These are phyloP conservation scores for Chaetomiaceae sp. DNA, from an alignment of 2,329 filamentous ascomycete genomes.

Conservation along the genomic window DNA sequence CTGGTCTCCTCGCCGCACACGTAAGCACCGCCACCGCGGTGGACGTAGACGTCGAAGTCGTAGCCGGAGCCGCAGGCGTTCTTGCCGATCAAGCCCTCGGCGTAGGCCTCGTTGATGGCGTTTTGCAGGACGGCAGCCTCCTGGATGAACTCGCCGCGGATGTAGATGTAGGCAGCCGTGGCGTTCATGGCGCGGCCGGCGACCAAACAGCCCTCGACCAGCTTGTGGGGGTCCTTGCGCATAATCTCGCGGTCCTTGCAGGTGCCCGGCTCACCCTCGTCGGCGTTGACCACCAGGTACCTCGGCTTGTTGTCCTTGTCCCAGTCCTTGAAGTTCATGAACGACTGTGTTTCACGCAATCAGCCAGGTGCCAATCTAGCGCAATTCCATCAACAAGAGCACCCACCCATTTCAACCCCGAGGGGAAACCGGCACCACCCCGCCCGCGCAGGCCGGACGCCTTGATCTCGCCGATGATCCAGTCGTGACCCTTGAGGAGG, in stretches of 20 bases:
- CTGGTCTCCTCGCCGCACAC: constrained; percentile 98
- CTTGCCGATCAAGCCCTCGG: constrained; percentile 91
- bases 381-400: background rate
- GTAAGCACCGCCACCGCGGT: constrained; percentile 96
- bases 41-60: constrained; percentile 95
- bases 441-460: constrained; percentile 90
- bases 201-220: constrained; percentile 93
- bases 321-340: constrained; percentile 99
- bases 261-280: constrained; percentile 97
- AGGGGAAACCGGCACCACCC: constrained; percentile 96
- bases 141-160: constrained; percentile 95
- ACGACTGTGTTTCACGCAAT: constrained; percentile 58
- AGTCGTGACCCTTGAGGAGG: constrained; percentile 92
- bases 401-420: constrained; percentile 95
- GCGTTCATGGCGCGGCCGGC: constrained; percentile 98
- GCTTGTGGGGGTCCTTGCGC: constrained; percentile 99
- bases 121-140: constrained; percentile 90
- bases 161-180: constrained; percentile 98
- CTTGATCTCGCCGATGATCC: constrained; percentile 98
- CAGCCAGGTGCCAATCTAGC: constrained; percentile 10
- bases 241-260: constrained; percentile 99
- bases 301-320: constrained; percentile 95
- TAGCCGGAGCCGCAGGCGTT: constrained; percentile 96
- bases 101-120: constrained; percentile 96
- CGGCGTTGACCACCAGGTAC: constrained; percentile 96